Evolutionary conservation across 148 eudicot species (phyloP).

Genomic region (Agrostemma githago): DNA sequence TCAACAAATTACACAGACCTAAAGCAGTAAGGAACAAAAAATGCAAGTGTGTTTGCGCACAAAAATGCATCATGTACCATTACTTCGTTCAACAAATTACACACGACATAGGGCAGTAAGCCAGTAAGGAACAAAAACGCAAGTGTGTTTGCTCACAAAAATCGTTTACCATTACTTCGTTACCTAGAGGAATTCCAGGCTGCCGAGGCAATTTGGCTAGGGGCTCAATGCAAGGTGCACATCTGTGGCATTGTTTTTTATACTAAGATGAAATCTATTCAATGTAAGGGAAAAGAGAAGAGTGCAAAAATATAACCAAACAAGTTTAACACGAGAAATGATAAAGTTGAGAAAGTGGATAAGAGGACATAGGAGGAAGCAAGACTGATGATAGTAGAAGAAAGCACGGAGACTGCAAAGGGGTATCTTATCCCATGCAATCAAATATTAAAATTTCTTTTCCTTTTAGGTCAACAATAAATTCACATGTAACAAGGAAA

Average conservation of each 20-base stretch:
- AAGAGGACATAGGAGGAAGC: not conserved
- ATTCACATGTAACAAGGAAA: too few species aligned
- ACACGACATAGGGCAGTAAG: not conserved
- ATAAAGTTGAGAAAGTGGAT: not conserved
- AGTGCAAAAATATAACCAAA: not conserved
- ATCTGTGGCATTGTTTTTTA: not conserved
- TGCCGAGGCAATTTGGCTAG: not conserved
- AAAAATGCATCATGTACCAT: too few species aligned
- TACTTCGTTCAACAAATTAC: not conserved
- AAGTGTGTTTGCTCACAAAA: not conserved
- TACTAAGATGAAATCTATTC: not conserved
- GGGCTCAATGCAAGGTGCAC: not conserved
- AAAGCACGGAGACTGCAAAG: not conserved
- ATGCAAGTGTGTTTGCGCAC: too few species aligned
- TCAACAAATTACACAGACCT: too few species aligned
- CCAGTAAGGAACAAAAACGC: not conserved
- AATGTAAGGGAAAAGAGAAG: not conserved
- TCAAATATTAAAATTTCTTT: not conserved
- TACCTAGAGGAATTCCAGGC: not conserved
- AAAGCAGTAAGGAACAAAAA: too few species aligned
- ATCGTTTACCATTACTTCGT: not conserved
- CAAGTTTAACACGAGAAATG: not conserved
- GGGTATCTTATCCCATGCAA: not conserved
- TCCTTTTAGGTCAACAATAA: too few species aligned
- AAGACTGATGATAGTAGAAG: not conserved